Conservation (phyloP, 1,139 yeast species). For the Yamadazyma triangularis region DNA sequence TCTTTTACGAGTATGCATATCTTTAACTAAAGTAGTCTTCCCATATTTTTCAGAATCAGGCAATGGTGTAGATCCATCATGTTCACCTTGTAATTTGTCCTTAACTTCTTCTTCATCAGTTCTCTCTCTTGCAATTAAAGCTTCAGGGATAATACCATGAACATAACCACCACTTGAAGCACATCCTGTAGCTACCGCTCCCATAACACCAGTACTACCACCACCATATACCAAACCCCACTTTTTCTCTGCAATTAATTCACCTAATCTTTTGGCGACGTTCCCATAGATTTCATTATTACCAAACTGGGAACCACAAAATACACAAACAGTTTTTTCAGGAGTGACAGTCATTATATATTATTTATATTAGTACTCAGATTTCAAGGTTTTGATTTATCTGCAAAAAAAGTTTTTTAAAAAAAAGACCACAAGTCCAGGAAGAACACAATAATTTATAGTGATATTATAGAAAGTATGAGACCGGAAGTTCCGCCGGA, state of each 20-base stretch:
- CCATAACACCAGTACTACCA: conserved; percentile 87
- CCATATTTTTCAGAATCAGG: conserved; percentile 65
- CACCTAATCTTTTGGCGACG: conserved; percentile 58
- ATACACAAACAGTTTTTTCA: conserved; percentile 63
- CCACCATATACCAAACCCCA: conserved; percentile 92
- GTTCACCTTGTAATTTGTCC: conserved; percentile 40
- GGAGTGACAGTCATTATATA: conserved; percentile 1
- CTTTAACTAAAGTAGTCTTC: conserved; percentile 73
- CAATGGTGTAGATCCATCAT: conserved; percentile 60
- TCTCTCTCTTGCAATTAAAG: conserved; percentile 73
- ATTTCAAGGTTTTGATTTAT: too few species aligned
- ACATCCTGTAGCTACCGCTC: conserved; percentile 72
- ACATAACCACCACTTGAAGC: conserved; percentile 68
- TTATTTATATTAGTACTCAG: too few species aligned
- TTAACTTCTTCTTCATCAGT: conserved; percentile 44
- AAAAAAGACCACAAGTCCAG: too few species aligned
- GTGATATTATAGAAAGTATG: too few species aligned
- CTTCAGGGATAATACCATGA: conserved; percentile 83
- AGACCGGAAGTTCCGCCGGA: too few species aligned
- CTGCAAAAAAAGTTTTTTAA: too few species aligned
- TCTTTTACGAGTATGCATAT: conserved; percentile 87
- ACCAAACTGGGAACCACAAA: conserved; percentile 84
- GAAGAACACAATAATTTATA: too few species aligned
- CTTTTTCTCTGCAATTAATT: conserved; percentile 48
- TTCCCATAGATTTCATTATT: conserved; percentile 45